phyloP scores from a whole-genome alignment of 2,329 filamentous ascomycete species.

The Fusarium poae region DNA sequence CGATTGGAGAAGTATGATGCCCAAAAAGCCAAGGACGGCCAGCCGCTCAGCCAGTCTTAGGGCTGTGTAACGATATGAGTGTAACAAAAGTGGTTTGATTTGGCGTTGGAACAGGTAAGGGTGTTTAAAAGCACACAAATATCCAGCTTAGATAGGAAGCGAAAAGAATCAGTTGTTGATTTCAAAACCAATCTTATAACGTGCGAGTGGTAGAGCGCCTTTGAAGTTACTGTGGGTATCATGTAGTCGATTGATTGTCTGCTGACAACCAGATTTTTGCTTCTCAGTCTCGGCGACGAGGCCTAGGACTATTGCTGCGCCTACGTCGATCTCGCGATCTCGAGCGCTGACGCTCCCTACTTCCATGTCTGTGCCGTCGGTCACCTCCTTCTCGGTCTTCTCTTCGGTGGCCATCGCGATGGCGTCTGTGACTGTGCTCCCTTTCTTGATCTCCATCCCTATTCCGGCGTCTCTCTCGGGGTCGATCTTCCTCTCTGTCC shows the following conservation, averaged over 20 bases:
- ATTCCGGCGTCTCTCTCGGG: slow-evolving; percentile 18
- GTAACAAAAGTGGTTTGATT: slow-evolving; percentile 31
- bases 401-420: slow-evolving; percentile 19
- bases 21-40: slow-evolving; percentile 52
- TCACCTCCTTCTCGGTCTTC: slow-evolving; percentile 26
- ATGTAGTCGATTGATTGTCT: background rate
- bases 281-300: slow-evolving; percentile 28
- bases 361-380: slow-evolving; percentile 36
- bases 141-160: background rate
- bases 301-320: slow-evolving; percentile 34
- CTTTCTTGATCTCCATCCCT: slow-evolving; percentile 18
- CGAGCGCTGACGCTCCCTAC: slow-evolving; percentile 43
- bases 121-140: slow-evolving; percentile 14
- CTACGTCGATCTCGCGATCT: slow-evolving; percentile 40
- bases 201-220: background rate
- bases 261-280: background rate
- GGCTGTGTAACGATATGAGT: slow-evolving; percentile 4
- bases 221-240: slow-evolving; percentile 27
- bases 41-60: slow-evolving; percentile 47
- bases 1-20: slow-evolving; percentile 62
- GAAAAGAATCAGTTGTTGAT: slow-evolving; percentile 16
- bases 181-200: background rate
- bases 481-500: slow-evolving; percentile 33
- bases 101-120: slow-evolving; percentile 26
- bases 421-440: slow-evolving; percentile 36